A percentile compares a stretch with the other conserved stretches of the same genome.
Evolutionary conservation across 257 asterid species (phyloP).

Genomic region (Gentiana straminea): DNA sequence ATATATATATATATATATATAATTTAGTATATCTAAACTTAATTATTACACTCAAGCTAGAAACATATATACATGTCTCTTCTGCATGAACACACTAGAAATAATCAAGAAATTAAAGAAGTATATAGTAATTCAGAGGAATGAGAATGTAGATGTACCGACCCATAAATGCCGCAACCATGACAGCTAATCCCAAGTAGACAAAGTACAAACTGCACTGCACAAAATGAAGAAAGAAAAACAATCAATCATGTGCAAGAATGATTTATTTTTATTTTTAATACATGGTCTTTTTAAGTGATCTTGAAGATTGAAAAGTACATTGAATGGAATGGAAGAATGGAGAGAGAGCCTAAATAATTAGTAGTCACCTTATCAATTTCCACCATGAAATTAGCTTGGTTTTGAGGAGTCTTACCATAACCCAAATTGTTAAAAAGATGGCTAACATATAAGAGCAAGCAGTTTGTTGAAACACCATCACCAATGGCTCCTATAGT

Average conservation of each 20-base stretch:
- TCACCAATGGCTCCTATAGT: conserved; percentile 95
- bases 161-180: conserved; percentile 84
- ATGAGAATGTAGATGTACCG: conserved; percentile 9
- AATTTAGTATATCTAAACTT: background rate
- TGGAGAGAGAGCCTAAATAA: too few species aligned
- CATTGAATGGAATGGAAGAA: background rate
- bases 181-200: conserved; percentile 68
- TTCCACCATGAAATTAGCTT: conserved; percentile 50
- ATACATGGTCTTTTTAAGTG: background rate
- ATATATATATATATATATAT: too few species aligned
- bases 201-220: conserved; percentile 87
- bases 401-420: conserved; percentile 34
- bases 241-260: conserved; percentile 1
- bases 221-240: conserved; percentile 12
- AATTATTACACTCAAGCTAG: background rate
- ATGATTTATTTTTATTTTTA: background rate
- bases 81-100: background rate
- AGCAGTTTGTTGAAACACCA: conserved; percentile 73
- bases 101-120: background rate
- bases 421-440: conserved; percentile 74
- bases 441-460: conserved; percentile 49
- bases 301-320: background rate
- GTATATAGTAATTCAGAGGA: background rate
- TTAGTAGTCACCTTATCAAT: conserved; percentile 40
- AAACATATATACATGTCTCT: too few species aligned